These are phyloP conservation scores for Cetradonia linearis DNA, from an alignment of 495 filamentous ascomycete genomes.

Conservation along the genomic window DNA sequence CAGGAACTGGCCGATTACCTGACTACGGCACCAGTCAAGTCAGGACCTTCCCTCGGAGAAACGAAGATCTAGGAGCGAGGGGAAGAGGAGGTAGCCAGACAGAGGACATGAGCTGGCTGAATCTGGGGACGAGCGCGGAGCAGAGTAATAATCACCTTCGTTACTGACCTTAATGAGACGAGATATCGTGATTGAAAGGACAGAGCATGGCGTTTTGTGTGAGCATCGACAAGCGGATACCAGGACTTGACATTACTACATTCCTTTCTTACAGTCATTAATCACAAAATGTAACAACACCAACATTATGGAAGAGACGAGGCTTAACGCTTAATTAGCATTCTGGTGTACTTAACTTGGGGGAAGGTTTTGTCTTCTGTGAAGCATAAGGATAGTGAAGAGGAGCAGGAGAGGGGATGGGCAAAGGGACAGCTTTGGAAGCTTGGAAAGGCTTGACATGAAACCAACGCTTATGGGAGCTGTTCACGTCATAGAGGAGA, in stretches of 20 bases:
- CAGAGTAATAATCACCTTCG: constrained; percentile 10
- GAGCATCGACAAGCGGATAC: constrained; percentile 9
- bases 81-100: constrained; percentile 20
- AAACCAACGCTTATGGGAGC: not conserved
- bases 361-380: constrained; percentile 5
- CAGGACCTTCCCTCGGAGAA: constrained; percentile 14
- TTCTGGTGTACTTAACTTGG: constrained; percentile 10
- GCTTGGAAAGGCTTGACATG: not conserved
- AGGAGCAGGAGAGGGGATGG: not conserved
- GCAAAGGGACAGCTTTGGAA: not conserved
- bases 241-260: not conserved
- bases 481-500: not conserved
- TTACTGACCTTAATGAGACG: constrained; percentile 10
- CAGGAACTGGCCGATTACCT: constrained; percentile 10
- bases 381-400: not conserved
- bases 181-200: not conserved
- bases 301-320: constrained; percentile 2
- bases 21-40: constrained; percentile 14
- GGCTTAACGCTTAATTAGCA: constrained; percentile 19
- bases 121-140: constrained; percentile 35
- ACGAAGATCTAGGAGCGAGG: constrained; percentile 18
- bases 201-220: constrained; percentile 1
- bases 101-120: constrained; percentile 69
- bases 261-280: constrained; percentile 15
- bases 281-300: constrained; percentile 15